Percentiles rank a stretch among this genome's conserved stretches.
Evolutionary conservation across 352 stramenopile species (phyloP).

Genomic region (Discostella stelligera): DNA sequence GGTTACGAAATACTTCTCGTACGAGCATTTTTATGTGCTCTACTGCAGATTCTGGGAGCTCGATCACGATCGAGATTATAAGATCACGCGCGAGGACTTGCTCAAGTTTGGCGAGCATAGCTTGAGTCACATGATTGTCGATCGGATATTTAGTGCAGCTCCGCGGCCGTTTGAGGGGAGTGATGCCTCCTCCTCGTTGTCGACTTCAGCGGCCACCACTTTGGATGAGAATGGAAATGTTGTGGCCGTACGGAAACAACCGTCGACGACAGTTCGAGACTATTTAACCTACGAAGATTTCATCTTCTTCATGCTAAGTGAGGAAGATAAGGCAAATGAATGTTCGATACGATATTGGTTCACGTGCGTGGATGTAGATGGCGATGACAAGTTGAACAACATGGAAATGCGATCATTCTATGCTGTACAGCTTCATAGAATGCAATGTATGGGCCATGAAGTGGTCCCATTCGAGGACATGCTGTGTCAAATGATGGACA

Average conservation of each 20-base stretch:
- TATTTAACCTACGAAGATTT: slow-evolving; percentile 88
- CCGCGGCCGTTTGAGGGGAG: slow-evolving; percentile 68
- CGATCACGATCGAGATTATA: slow-evolving; percentile 90
- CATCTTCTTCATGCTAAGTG: slow-evolving; percentile 97
- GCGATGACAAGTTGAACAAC: slow-evolving; percentile 93
- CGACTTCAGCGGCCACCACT: no score
- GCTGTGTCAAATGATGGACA: slow-evolving; percentile 97
- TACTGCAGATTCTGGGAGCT: slow-evolving; percentile 99
- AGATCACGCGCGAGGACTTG: slow-evolving; percentile 85
- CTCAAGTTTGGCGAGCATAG: slow-evolving; percentile 88
- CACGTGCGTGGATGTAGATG: slow-evolving; percentile 95
- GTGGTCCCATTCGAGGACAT: slow-evolving; percentile 98
- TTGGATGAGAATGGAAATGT: slow-evolving; percentile 39
- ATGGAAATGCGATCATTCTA: slow-evolving; percentile 89
- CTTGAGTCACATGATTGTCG: slow-evolving; percentile 86
- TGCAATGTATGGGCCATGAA: slow-evolving; percentile 98
- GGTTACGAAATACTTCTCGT: slow-evolving; percentile 92
- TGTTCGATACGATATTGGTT: slow-evolving; percentile 98
- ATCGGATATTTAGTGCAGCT: slow-evolving; percentile 85
- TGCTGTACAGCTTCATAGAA: slow-evolving; percentile 88
- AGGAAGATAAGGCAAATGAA: slow-evolving; percentile 98
- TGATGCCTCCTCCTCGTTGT: slow-evolving; percentile 5
- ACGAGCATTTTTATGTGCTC: slow-evolving; percentile 99
- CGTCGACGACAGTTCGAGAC: slow-evolving; percentile 40
- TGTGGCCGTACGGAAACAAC: background rate